phyloP scores from a whole-genome alignment of 441 rosid genomes.

The Capsella rubella region DNA sequence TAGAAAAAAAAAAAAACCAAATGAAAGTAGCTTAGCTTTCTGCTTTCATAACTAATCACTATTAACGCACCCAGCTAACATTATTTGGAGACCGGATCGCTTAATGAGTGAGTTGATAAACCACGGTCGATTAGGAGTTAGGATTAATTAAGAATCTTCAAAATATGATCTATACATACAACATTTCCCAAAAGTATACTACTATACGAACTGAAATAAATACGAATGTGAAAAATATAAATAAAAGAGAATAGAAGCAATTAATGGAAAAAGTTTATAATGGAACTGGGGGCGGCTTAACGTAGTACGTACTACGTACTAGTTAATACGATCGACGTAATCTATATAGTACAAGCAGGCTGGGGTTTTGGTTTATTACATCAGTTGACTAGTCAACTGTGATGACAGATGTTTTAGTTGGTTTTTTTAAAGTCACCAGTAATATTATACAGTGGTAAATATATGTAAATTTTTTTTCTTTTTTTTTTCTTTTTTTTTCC shows the following conservation, averaged over 20 bases:
- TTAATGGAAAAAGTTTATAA: no score
- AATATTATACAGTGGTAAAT: neutral
- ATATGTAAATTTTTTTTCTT: no score
- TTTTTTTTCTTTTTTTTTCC: no score
- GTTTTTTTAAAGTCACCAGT: conserved; percentile 12
- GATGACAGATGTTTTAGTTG: conserved; percentile 23
- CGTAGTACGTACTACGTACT: no score
- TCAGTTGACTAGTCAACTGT: conserved; percentile 29
- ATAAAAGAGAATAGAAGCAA: no score
- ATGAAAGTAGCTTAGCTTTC: conserved; percentile 12
- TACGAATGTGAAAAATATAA: no score
- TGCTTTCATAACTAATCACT: neutral
- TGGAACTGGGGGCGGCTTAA: no score
- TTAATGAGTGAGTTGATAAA: neutral
- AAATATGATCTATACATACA: neutral
- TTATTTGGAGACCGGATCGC: conserved; percentile 1
- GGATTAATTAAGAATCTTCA: neutral
- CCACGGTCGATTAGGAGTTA: neutral
- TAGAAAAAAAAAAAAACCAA: conserved; percentile 5
- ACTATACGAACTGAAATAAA: no score
- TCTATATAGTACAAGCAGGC: no score
- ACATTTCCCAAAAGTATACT: no score
- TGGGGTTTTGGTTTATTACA: neutral
- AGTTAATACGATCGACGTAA: no score
- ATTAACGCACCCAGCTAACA: neutral